Conservation (phyloP, 192 early-diverging fungal species). For the Umbelopsis vinacea region DNA sequence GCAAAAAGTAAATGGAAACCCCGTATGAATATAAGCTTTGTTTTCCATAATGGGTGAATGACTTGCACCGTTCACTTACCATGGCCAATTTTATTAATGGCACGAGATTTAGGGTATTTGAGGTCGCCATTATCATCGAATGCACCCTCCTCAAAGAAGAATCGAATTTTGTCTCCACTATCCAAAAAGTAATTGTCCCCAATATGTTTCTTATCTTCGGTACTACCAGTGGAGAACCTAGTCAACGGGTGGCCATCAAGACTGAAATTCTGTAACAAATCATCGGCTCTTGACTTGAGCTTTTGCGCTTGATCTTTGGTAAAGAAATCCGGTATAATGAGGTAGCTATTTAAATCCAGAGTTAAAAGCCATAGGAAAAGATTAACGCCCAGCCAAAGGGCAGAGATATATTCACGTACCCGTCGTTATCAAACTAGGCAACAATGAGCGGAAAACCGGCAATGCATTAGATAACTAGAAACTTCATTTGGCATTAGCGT, state of each 20-base stretch:
- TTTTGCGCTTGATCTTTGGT: slow-evolving; percentile 44
- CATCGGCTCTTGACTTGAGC: slow-evolving; percentile 50
- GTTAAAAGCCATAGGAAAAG: background rate
- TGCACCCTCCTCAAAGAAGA: slow-evolving; percentile 89
- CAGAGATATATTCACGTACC: slow-evolving; percentile 7
- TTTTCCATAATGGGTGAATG: background rate
- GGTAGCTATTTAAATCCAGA: slow-evolving; percentile 45
- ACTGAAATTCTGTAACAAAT: slow-evolving; percentile 68
- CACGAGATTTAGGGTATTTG: slow-evolving; percentile 57
- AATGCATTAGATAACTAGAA: background rate
- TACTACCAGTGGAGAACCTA: slow-evolving; percentile 72
- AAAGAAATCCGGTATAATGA: slow-evolving; percentile 73
- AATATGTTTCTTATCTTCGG: slow-evolving; percentile 61
- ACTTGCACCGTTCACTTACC: slow-evolving; percentile 42
- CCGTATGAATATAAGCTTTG: background rate
- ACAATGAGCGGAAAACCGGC: background rate
- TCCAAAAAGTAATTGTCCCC: slow-evolving; percentile 90
- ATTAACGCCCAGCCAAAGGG: background rate
- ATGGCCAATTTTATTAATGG: slow-evolving; percentile 94
- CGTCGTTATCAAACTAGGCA: slow-evolving; percentile 27
- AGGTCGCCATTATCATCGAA: slow-evolving; percentile 70
- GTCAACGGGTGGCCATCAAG: slow-evolving; percentile 75
- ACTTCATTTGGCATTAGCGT: background rate
- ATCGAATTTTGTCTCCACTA: slow-evolving; percentile 82
- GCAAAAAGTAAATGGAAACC: background rate